Conservation (phyloP, 306 rosid species). For the Sechiopsis laciniata region DNA sequence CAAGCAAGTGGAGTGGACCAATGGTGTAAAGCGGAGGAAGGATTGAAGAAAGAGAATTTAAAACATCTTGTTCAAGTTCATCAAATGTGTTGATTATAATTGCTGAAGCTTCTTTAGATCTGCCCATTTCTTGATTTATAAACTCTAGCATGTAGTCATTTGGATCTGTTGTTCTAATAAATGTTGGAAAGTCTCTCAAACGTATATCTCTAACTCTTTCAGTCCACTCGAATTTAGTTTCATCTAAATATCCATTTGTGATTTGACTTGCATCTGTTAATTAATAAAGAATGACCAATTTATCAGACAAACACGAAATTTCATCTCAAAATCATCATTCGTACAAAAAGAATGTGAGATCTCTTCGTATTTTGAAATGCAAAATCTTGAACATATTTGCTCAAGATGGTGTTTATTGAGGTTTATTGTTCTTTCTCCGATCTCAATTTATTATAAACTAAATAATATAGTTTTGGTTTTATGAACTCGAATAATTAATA, state of each 20-base stretch:
- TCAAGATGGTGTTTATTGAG: too few species aligned
- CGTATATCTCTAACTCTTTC: slow-evolving; percentile 36
- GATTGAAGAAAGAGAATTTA: slow-evolving; percentile 11
- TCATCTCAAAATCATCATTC: too few species aligned
- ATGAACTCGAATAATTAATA: too few species aligned
- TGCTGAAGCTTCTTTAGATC: background rate
- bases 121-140: background rate
- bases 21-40: background rate
- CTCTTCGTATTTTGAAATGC: too few species aligned
- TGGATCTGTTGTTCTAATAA: slow-evolving; percentile 44
- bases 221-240: slow-evolving; percentile 31
- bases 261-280: slow-evolving; percentile 31
- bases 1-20: slow-evolving; percentile 14
- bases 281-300: background rate
- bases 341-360: too few species aligned
- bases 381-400: too few species aligned
- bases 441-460: too few species aligned
- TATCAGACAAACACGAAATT: too few species aligned
- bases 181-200: slow-evolving; percentile 35
- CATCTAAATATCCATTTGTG: slow-evolving; percentile 45
- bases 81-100: slow-evolving; percentile 19
- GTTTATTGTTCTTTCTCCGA: too few species aligned
- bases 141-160: slow-evolving; percentile 7
- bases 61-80: background rate
- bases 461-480: too few species aligned